Evolutionary conservation across 371 early-diverging fungal species (phyloP), one percentile per base, ranked within the genome.

Genomic region (Aphelidium insulamus): DNA sequence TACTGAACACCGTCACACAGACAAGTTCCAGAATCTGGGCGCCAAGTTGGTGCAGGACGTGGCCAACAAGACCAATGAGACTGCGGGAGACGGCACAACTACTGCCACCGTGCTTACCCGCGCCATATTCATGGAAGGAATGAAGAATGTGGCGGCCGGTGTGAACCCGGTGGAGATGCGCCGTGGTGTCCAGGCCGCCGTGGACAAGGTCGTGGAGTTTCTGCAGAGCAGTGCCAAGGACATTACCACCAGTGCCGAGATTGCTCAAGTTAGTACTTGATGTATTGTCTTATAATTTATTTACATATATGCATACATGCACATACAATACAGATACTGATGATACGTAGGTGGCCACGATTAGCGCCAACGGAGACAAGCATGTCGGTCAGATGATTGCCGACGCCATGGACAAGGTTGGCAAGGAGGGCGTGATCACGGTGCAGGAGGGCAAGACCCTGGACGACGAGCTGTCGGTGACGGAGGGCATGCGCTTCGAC

Each of bases 401-500:
- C 31, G 77, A 80, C 45, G 95, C 95, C 30, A 94, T 94, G 95
- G 91, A 87, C 52, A 90, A 88, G 69, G 95, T 94, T 42, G 94
- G 94, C 50, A 94, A 92, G 67, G 95, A 94, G 62, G 95, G 95
- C 46, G 95, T 91, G 30, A 94, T 94, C 57, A 94, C 94, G 2
- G 84, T 88, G 46, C 86, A 87, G 69, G 95, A 92, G 50, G 95
- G 95, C 45, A 92, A 91, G 70, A 94, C 95, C 39, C 73, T 88
- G 32, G 75, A 78, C 9, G 95, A 94, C 53, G 87, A 87, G 63
- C 66, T 94, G 27, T 87, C 83, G 49, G 72, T 94, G 46, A 94
- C 95, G 35, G 92, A 94, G 63, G 91, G 94, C 45, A 94, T 94
- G 95, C 76, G 86, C 39, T 94, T 94, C 55, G 95, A 94, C 62